phyloP scores from a whole-genome alignment of 2,329 filamentous ascomycete species.

The Saccharata proteae region DNA sequence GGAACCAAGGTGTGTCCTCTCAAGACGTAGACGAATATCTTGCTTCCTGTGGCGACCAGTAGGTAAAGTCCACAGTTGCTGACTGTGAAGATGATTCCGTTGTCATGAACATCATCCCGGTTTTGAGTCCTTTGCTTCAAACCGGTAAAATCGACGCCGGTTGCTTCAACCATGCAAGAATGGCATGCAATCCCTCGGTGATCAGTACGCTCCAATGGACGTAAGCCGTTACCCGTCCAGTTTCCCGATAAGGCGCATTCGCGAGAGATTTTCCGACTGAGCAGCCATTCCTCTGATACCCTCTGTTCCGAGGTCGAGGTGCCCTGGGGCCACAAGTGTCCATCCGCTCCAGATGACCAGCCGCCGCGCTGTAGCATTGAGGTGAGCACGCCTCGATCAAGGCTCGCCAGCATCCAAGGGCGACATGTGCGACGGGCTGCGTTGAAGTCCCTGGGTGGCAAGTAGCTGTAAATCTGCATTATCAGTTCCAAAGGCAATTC shows the following conservation, averaged over 20 bases:
- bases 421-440: slow-evolving; percentile 48
- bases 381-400: slow-evolving; percentile 39
- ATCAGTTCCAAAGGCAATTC: slow-evolving; percentile 34
- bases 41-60: slow-evolving; percentile 40
- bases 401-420: slow-evolving; percentile 45
- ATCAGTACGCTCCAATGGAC: slow-evolving; percentile 13
- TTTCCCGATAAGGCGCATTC: slow-evolving; percentile 34
- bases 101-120: slow-evolving; percentile 10
- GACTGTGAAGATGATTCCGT: slow-evolving; percentile 34
- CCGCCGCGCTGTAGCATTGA: slow-evolving; percentile 45
- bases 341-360: slow-evolving; percentile 29
- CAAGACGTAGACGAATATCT: slow-evolving; percentile 46
- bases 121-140: no score
- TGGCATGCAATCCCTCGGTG: slow-evolving; percentile 2
- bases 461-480: slow-evolving; percentile 33
- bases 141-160: slow-evolving; percentile 11
- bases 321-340: slow-evolving; percentile 4
- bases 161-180: slow-evolving; percentile 6
- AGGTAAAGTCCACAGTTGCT: slow-evolving; percentile 49
- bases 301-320: slow-evolving; percentile 8
- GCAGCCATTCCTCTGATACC: slow-evolving; percentile 20
- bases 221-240: slow-evolving; percentile 28
- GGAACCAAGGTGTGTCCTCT: slow-evolving; percentile 27
- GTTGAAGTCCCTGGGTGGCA: slow-evolving; percentile 43
- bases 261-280: slow-evolving; percentile 37